These are phyloP conservation scores for Lagenaria siceraria DNA, from an alignment of 306 rosid species.

Conservation along the genomic window DNA sequence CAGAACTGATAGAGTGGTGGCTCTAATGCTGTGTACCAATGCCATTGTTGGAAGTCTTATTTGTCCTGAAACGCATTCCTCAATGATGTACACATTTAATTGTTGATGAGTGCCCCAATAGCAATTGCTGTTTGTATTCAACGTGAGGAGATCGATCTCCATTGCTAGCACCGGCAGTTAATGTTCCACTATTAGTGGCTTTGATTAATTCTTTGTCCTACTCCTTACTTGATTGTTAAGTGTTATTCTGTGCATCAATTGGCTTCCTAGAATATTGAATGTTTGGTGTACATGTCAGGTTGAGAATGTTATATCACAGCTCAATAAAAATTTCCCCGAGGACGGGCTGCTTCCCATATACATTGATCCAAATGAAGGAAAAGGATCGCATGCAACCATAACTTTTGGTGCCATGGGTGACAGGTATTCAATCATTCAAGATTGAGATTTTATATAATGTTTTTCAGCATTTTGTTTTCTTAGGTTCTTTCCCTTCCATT, in stretches of 20 bases:
- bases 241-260: not conserved
- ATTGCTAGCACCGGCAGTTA: not conserved
- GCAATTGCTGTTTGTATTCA: slow-evolving; percentile 7
- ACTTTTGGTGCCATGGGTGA: slow-evolving; percentile 99
- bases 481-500: not conserved
- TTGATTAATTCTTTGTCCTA: not conserved
- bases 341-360: slow-evolving; percentile 96
- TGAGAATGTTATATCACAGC: slow-evolving; percentile 58
- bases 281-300: slow-evolving; percentile 42
- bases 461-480: not conserved
- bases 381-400: slow-evolving; percentile 42
- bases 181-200: not conserved
- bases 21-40: not conserved
- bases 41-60: not conserved
- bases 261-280: slow-evolving; percentile 18
- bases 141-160: not conserved
- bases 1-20: not conserved
- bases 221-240: not conserved
- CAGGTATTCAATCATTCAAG: slow-evolving; percentile 38
- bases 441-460: not conserved
- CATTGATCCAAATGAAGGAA: slow-evolving; percentile 60
- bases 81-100: not conserved
- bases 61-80: not conserved
- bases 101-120: not conserved
- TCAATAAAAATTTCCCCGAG: slow-evolving; percentile 73